Evolutionary conservation across 2,329 filamentous ascomycete species (phyloP), one percentile per base, ranked within the genome.

Genomic region (Canariomyces notabilis): DNA sequence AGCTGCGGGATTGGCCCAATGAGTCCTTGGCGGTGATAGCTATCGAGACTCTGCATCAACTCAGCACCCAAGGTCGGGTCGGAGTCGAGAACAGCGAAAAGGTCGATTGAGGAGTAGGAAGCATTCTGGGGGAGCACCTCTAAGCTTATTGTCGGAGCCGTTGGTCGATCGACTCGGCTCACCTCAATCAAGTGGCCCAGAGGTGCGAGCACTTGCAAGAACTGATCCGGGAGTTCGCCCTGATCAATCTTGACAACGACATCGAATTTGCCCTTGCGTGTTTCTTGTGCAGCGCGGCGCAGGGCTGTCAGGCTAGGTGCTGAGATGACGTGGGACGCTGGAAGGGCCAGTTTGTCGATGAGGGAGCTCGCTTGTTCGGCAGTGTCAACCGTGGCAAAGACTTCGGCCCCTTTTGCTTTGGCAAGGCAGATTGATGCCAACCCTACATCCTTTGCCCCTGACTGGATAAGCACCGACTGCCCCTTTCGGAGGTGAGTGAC

Each of bases 381-480:
- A 44, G 56, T 52, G 16, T 49, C 50, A 9, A 55, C 56, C 1
- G 51, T 58, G 5, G 54, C 53, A 42, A 57, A 64, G 18, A 47
- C 44, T 14, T 42, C 19, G 33, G 34, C 37, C 5, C 33, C 37
- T 15, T 42, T 36, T 23, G 22, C 33, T 9, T 42, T 41, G 3
- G 22, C 50, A 8, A 59, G 47, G 19, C 37, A 42, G 32, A 60
- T 56, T 3, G 55, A 49, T 6, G 57, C 56, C 8, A 57, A 37
- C 1, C 60, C 60, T 2, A 61, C 37, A 19, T 48, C 55, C 4
- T 45, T 51, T 4, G 57, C 42, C 4, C 43, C 59, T 0, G 59
- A 56, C 34, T 61, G 59, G 5, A 63, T 56, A 2, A 63, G 43
- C 2, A 61, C 51, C 11, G 33, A 51, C 37, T 59, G 34, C 5